Conservation (phyloP, 352 stramenopile genomes). For the Pythium dissotocum region DNA sequence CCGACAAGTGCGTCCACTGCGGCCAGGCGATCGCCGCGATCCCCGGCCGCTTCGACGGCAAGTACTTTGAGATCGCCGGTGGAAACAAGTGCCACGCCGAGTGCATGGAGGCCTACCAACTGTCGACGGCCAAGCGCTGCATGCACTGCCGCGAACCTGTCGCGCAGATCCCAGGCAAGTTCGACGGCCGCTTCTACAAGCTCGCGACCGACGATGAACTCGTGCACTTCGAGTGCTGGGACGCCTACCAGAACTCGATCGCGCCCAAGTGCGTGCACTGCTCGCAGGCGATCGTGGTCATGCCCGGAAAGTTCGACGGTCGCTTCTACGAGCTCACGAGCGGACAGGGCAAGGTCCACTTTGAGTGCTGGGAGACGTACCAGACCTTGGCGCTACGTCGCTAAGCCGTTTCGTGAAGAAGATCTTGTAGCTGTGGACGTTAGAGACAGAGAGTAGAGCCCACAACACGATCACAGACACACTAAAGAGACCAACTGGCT, state of each 20-base stretch:
- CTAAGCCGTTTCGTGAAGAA: neutral
- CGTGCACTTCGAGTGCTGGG: constrained; percentile 89
- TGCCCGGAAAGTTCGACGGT: constrained; percentile 71
- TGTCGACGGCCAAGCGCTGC: constrained; percentile 73
- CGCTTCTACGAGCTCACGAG: constrained; percentile 84
- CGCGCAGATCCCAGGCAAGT: constrained; percentile 64
- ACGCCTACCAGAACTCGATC: constrained; percentile 70
- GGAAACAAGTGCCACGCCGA: constrained; percentile 75
- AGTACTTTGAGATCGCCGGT: constrained; percentile 75
- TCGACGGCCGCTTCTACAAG: constrained; percentile 88
- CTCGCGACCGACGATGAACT: constrained; percentile 48
- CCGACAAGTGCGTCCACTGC: constrained; percentile 82
- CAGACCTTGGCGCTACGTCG: constrained; percentile 28
- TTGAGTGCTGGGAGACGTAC: constrained; percentile 85
- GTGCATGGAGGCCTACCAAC: constrained; percentile 79
- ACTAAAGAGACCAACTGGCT: neutral
- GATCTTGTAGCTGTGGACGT: neutral
- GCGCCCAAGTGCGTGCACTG: constrained; percentile 84
- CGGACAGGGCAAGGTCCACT: constrained; percentile 79
- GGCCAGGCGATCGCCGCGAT: constrained; percentile 78
- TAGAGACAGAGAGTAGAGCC: neutral
- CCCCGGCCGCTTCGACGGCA: constrained; percentile 71
- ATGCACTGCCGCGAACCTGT: constrained; percentile 71
- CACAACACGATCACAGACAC: neutral
- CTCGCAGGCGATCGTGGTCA: constrained; percentile 66